Base-by-base conservation (phyloP, 768 basidiomycete genomes). In the Chlorophyllum brunneum region DNA sequence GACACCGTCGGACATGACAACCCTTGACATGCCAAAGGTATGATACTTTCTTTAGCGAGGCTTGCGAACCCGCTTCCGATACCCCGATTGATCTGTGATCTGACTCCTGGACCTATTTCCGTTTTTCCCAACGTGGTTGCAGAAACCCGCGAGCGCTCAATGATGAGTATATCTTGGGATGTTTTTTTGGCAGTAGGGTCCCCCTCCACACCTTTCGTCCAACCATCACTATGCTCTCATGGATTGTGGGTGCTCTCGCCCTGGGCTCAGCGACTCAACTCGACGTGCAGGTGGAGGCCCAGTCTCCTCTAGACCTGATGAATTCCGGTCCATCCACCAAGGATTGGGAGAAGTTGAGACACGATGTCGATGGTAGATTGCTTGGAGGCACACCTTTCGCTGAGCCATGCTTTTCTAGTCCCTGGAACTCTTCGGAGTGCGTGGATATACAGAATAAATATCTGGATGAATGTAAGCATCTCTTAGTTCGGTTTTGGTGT, bases 351-450 rank as follows among this genome's bases (percentile, higher is more conserved):
- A 15, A 15, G 5, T 26, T 65, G 16, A 29, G 34, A 2, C 15
- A 44, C 5, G 41, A 42, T 2, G 60, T 65, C 31, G 58, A 39
- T 11, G 63, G 59, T 22, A 41, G 60, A 10, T 37, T 63, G 8
- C 50, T 50, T 10, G 33, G 18, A 16, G 44, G 51, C 1, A 33
- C 31, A 6, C 63, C 63, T 0, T 63, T 63, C 26, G 55, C 61
- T 10, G 40, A 57, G 37, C 57, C 63, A 1, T 65, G 63, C 47
- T 65, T 57, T 47, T 34, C 48, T 33, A 33, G 54, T 22, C 10
- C 42, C 8, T 59, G 48, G 31, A 44, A 56, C 30, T 60, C 60
- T 2, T 31, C 58, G 4, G 56, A 42, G 18, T 63, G 61, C 39
- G 15, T 33, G 1, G 18, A 37, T 10, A 34, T 60, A 5, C 47